These are phyloP conservation scores for Ilyonectria destructans DNA, from an alignment of 2,329 filamentous ascomycete species.

Conservation along the genomic window DNA sequence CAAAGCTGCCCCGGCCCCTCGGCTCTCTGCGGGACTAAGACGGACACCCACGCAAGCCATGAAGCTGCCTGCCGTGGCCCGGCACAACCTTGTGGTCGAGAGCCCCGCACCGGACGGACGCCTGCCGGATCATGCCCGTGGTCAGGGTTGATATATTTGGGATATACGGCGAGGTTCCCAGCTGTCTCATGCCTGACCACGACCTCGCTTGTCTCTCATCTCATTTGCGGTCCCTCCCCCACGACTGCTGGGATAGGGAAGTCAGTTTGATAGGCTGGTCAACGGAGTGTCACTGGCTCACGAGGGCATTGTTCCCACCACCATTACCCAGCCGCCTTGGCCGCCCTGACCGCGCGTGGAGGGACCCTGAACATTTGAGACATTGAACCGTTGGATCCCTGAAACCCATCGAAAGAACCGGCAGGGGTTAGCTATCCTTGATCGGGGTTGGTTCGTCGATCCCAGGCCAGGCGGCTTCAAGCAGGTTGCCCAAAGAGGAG, in stretches of 20 bases:
- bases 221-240: constrained; percentile 16
- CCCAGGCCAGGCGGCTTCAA: constrained; percentile 39
- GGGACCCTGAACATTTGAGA: constrained; percentile 10
- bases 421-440: constrained; percentile 37
- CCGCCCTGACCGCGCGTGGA: constrained; percentile 16
- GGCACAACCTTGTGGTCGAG: not conserved
- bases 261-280: constrained; percentile 8
- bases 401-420: constrained; percentile 35
- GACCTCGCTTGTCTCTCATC: constrained; percentile 25
- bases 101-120: constrained; percentile 24
- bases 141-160: constrained; percentile 12
- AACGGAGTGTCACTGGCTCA: constrained; percentile 9
- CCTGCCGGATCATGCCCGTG: constrained; percentile 18
- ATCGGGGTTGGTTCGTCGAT: constrained; percentile 44
- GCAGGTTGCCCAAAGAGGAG: constrained; percentile 41
- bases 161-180: constrained; percentile 5
- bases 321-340: constrained; percentile 18
- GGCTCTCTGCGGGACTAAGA: constrained; percentile 20
- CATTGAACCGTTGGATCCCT: constrained; percentile 16
- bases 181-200: constrained; percentile 17
- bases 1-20: constrained; percentile 12
- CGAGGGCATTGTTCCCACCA: not conserved
- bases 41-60: constrained; percentile 21
- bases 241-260: constrained; percentile 14
- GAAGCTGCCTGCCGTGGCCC: constrained; percentile 4